Conservation (phyloP, 1,284 basidiomycete genomes). For the Takashimella tepidaria region DNA sequence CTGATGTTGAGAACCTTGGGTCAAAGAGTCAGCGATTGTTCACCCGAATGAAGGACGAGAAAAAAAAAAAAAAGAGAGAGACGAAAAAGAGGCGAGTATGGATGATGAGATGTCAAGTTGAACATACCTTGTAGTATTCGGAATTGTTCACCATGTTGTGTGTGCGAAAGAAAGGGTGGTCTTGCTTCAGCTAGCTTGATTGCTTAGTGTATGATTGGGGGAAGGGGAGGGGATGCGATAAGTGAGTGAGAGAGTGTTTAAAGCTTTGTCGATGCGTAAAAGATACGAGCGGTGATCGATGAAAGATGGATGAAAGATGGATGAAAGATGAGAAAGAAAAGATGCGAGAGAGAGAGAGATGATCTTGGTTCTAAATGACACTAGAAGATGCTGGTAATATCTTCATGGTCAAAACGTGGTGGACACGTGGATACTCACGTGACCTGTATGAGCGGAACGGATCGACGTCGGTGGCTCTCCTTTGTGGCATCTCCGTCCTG, state of each 20-base stretch:
- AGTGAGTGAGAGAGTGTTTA: background rate
- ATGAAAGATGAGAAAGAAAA: no score
- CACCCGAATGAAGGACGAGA: background rate
- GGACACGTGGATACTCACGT: background rate
- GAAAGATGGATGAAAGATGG: no score
- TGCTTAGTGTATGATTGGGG: background rate
- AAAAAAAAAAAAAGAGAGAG: background rate
- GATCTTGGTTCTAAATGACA: background rate
- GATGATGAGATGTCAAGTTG: background rate
- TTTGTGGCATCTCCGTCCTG: no score
- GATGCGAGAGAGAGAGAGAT: background rate
- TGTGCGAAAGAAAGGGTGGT: no score
- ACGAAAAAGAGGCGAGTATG: background rate
- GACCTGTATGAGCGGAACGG: background rate
- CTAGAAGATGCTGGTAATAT: no score
- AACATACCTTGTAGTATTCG: conserved; percentile 43
- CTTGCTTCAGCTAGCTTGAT: no score
- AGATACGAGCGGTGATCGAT: no score
- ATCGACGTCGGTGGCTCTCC: background rate
- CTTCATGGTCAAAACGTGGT: background rate
- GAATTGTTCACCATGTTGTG: conserved; percentile 43
- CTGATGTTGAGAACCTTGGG: conserved; percentile 61
- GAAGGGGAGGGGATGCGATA: background rate
- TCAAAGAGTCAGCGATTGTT: conserved; percentile 5
- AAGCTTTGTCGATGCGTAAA: no score